phyloP scores from a whole-genome alignment of 768 basidiomycete species.

The Termitomyces sp. region DNA sequence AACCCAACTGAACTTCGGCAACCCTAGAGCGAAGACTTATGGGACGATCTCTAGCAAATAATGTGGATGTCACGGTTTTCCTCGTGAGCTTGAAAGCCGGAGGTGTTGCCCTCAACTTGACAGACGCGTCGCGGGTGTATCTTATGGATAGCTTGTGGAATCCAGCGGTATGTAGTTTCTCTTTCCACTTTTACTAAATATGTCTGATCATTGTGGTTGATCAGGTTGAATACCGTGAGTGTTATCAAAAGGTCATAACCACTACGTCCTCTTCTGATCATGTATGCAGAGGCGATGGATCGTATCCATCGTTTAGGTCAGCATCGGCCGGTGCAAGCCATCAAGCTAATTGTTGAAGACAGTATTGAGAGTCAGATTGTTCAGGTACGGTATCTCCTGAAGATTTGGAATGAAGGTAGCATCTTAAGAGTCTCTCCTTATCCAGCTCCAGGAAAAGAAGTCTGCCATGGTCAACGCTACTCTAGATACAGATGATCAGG shows the following conservation, averaged over 20 bases:
- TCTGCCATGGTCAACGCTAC: constrained; percentile 92
- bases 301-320: constrained; percentile 97
- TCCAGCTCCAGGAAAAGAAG: constrained; percentile 93
- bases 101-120: too few species aligned
- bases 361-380: constrained; percentile 95
- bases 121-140: too few species aligned
- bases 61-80: too few species aligned
- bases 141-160: too few species aligned
- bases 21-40: too few species aligned
- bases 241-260: background rate
- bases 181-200: too few species aligned
- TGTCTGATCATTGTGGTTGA: too few species aligned
- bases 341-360: constrained; percentile 93
- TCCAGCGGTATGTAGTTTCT: too few species aligned
- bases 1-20: too few species aligned
- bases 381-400: constrained; percentile 44
- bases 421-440: background rate
- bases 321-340: constrained; percentile 86
- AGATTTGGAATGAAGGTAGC: background rate
- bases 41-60: too few species aligned
- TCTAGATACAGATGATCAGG: constrained; percentile 76
- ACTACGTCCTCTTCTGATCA: too few species aligned
- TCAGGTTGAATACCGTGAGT: constrained; percentile 78
- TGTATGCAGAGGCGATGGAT: constrained; percentile 96
- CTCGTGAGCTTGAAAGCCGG: too few species aligned